Base-by-base conservation (phyloP, 2,329 filamentous ascomycete genomes). In the Talaromyces sp. region DNA sequence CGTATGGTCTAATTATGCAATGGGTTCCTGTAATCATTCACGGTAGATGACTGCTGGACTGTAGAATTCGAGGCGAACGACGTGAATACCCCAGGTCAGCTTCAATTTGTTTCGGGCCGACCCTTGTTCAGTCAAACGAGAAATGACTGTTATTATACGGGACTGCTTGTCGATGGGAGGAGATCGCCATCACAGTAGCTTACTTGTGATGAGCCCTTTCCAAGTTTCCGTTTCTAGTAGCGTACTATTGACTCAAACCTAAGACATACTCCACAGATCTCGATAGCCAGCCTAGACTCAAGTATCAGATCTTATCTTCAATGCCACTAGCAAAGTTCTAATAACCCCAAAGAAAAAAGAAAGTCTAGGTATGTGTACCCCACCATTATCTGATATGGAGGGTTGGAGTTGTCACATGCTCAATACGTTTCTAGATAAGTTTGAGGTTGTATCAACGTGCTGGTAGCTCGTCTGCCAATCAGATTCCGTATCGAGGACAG, bases 301-400 rank as follows among this genome's bases (percentile, higher is more conserved):
- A 35, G 21, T 21, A 37, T 33, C 16, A 54, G 50, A 37, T 54
- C 50, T 21, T 54, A 54, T 54, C 50, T 54, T 54, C 50, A 44
- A 44, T 44, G 11, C 23, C 21, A 54, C 9, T 3, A 21, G 21
- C 9, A 37, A 54, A 35, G 31, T 33, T 54, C 11, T 21, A 16
- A 54, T 33, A 33, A 37, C 4, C 35, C 35, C 35, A 54, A 9
- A 9, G 18, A 54, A 54, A 18, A n/a, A 33, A 39, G 11, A 35
- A 11, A 21, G 5, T 21, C 23, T 25, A 50, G 23, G n/a, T 28
- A 37, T 57, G 37, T 31, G 54, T 42, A 57, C 54, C 35, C 54
- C 54, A 57, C 54, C 54, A 57, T 5, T 57, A 42, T 40, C 35
- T 37, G 54, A 42, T 42, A 57, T 57, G 54, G 37, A 57, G 50